phyloP scores from a whole-genome alignment of 192 early-diverging fungal species.

The Diversispora epigaea region DNA sequence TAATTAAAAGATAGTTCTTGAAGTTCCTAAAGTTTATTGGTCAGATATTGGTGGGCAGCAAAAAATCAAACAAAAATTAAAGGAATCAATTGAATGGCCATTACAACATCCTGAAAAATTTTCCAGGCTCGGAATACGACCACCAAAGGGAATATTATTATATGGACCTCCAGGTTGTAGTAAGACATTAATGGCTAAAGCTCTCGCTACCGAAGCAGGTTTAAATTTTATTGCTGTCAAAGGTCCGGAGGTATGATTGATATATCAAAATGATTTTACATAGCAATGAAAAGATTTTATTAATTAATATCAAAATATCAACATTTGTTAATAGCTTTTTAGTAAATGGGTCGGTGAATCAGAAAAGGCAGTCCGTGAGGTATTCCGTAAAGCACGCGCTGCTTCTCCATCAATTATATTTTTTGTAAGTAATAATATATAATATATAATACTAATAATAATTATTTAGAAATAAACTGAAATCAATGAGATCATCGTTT shows the following conservation, averaged over 20 bases:
- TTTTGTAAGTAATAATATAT: constrained; percentile 67
- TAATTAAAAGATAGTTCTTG: constrained; percentile 65
- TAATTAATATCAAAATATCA: not conserved
- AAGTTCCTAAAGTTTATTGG: constrained; percentile 94
- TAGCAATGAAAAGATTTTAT: too few relatives aligned
- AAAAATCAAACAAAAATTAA: constrained; percentile 85
- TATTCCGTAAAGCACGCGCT: constrained; percentile 93
- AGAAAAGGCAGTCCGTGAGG: constrained; percentile 91
- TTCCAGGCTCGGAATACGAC: constrained; percentile 81
- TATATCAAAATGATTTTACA: too few relatives aligned
- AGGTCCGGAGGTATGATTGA: constrained; percentile 80
- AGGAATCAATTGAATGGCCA: constrained; percentile 98
- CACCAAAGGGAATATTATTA: constrained; percentile 95
- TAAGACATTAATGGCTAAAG: constrained; percentile 98
- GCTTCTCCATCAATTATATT: constrained; percentile 96
- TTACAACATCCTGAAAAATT: constrained; percentile 93
- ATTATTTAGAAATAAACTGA: not conserved
- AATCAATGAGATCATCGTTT: not conserved
- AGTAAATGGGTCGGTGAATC: constrained; percentile 99
- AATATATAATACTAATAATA: too few relatives aligned
- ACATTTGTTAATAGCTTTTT: constrained; percentile 63
- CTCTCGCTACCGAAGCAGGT: constrained; percentile 92
- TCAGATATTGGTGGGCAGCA: constrained; percentile 91
- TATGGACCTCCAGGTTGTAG: constrained; percentile 98
- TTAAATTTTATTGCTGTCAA: constrained; percentile 98